Evolutionary conservation across 2,329 filamentous ascomycete species (phyloP), one percentile per base, ranked within the genome.

Genomic region (Colletotrichum neosansevieriae): DNA sequence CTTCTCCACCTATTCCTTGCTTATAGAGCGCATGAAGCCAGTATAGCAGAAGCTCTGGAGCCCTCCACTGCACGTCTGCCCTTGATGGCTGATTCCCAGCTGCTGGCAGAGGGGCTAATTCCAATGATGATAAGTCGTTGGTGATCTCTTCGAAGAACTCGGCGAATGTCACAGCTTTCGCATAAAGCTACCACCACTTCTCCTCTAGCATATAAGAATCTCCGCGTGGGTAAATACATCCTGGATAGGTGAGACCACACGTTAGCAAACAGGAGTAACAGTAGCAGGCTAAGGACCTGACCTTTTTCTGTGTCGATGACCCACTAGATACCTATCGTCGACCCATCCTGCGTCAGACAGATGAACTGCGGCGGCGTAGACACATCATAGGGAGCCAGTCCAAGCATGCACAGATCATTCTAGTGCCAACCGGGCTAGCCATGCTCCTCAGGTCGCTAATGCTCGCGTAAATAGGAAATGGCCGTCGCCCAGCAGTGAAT

Each of bases 1-100:
- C 6, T 73, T 61, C 11, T 64, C 61, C 6, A 77, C 51, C 44
- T 74, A 53, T 5, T 59, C 53, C 38, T 72, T 72, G 21, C 67
- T 63, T 9, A 67, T 65, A 3, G 74, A 47, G 5, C 76, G 70
- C 66, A 72, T 76, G 71, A 79, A 80, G 2, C 75, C 76, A 5
- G 67, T 66, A 45, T 75, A 77, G 50, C 75, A 77, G 49, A 74
- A 77, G 36, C 71, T 75, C 54, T 77, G 75, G 1, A 71, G 61
- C 15, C 76, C 76, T 11, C 75, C 75, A 13, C 63, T 74, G 61
- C 78, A 79, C 9, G 71, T 75, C 32, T 77, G 73, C 34, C 34
- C 34, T 4, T 36, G 34, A 3, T 36, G 34, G 34, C 7, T 36
- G 34, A 36, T 36, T 36, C 11, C 11, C 34, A 4, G 34, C 11